Base-by-base conservation (phyloP, 2,329 filamentous ascomycete genomes). In the Exophiala bonariae region DNA sequence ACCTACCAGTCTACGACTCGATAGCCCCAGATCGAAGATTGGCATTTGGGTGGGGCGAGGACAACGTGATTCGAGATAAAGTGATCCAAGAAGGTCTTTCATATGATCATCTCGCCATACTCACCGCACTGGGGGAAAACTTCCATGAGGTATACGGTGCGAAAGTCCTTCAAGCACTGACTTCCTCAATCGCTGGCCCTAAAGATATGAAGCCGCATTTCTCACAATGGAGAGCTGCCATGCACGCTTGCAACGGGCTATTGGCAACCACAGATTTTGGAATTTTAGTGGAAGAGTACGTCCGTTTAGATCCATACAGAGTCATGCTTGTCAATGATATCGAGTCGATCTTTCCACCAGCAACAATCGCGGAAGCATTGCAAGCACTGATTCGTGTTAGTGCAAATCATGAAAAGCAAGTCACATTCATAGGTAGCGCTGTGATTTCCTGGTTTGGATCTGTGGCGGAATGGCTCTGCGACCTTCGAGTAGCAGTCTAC, bases 371-470 rank as follows among this genome's bases (percentile, higher is more conserved):
- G 10, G 26, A 50, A 1, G 54, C 48, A 4, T 28, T 56, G 7
- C 38, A 41, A 20, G 54, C 56, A 10, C 22, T 58, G 33, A 46
- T 53, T 28, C 30, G 47, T 23, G 45, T 58, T 30, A 55, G 51
- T 4, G 38, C 40, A 5, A 54, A 54, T 2, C 37, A 54, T n/a
- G 41, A 42, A 16, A 46, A 45, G 26, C 34, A 49, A 16, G 46
- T 56, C 14, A 53, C 54, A 11, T 45, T 56, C 30, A 50, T 46
- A 3, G 56, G 56, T 16, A 54, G 56, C 11, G 54, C 34, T 6
- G 39, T 56, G 28, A 52, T 56, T 26, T 49, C 50, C 17, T 58
- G 56, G 56, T 44, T 58, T 35, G 56, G 45, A n/a, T 54, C 56
- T 6, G 31, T 56, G 4, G 46, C 46, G 9, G 56, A 58, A 31